These are phyloP conservation scores for Beauveria asiatica DNA, from an alignment of 2,329 filamentous ascomycete species.

Conservation along the genomic window DNA sequence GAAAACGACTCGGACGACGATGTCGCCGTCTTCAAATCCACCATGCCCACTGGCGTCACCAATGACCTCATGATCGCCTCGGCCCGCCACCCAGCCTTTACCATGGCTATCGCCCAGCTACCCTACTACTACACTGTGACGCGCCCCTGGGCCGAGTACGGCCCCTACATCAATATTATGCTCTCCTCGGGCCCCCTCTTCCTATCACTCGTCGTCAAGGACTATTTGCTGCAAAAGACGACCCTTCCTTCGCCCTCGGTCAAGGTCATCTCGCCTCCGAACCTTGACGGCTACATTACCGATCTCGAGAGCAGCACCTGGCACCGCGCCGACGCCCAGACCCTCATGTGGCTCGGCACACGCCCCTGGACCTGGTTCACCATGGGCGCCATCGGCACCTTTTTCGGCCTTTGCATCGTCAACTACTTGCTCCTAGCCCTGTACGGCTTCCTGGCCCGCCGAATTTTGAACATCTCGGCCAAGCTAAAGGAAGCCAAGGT, in stretches of 20 bases:
- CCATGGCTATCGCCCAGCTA: constrained; percentile 58
- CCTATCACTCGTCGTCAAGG: constrained; percentile 66
- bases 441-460: constrained; percentile 14
- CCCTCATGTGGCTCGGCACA: constrained; percentile 39
- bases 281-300: constrained; percentile 24
- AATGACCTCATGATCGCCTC: constrained; percentile 74
- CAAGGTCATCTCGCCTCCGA: constrained; percentile 20
- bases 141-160: constrained; percentile 55
- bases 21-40: constrained; percentile 32
- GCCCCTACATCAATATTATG: constrained; percentile 69
- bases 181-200: constrained; percentile 69
- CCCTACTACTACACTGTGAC: constrained; percentile 47
- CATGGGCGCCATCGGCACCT: constrained; percentile 20
- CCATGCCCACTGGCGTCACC: constrained; percentile 67
- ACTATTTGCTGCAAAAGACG: constrained; percentile 52
- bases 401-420: constrained; percentile 15
- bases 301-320: constrained; percentile 34
- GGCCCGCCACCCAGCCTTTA: constrained; percentile 66
- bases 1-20: constrained; percentile 16
- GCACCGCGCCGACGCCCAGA: constrained; percentile 37
- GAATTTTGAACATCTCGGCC: background rate
- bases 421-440: constrained; percentile 17
- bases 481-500: constrained; percentile 9
- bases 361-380: constrained; percentile 25
- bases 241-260: constrained; percentile 19